These are phyloP conservation scores for Fusarium paranaense DNA, from an alignment of 2,329 filamentous ascomycete genomes.

Conservation along the genomic window DNA sequence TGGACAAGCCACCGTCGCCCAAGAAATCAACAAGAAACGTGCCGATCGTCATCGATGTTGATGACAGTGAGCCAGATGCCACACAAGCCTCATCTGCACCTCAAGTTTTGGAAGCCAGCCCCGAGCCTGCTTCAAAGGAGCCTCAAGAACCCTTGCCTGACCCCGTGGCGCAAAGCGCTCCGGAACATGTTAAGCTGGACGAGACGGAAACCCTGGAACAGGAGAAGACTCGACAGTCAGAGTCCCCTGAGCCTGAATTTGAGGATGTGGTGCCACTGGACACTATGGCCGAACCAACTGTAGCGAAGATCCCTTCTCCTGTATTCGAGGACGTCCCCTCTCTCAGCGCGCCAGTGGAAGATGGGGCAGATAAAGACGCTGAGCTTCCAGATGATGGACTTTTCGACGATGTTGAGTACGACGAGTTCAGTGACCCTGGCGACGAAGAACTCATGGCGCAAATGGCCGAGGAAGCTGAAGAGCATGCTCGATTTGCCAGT, in stretches of 20 bases:
- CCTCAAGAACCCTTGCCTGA: neutral
- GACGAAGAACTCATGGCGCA: conserved; percentile 90
- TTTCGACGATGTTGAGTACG: conserved; percentile 73
- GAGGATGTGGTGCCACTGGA: conserved; percentile 50
- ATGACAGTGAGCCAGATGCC: neutral
- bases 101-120: neutral
- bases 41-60: conserved; percentile 13
- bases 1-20: conserved; percentile 59
- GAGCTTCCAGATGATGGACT: conserved; percentile 54
- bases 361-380: neutral
- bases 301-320: conserved; percentile 22
- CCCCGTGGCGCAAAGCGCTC: conserved; percentile 2
- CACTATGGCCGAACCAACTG: conserved; percentile 4
- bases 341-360: neutral
- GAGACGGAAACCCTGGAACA: neutral
- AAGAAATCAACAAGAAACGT: conserved; percentile 31
- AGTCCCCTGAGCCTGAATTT: conserved; percentile 52
- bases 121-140: neutral
- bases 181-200: conserved; percentile 7
- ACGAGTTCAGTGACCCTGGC: conserved; percentile 85
- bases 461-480: conserved; percentile 90
- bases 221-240: conserved; percentile 45
- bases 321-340: conserved; percentile 28
- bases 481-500: conserved; percentile 92
- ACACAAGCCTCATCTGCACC: neutral